These are phyloP conservation scores for Alternaria alternata DNA, from an alignment of 2,329 filamentous ascomycete genomes.

Conservation along the genomic window DNA sequence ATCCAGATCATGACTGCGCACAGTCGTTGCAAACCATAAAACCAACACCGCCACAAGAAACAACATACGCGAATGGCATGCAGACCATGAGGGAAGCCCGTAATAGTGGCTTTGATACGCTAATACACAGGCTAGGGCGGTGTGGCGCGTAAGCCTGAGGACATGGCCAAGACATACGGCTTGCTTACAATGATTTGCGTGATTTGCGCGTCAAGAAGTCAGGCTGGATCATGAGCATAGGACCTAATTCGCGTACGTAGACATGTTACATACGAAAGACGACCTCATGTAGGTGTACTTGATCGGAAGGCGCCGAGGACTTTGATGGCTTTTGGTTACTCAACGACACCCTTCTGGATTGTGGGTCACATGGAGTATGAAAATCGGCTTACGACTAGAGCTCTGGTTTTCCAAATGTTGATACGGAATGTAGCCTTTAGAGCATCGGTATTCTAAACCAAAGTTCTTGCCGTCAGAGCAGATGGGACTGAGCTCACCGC, in stretches of 20 bases:
- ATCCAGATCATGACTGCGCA: not conserved
- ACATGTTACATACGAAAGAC: not conserved
- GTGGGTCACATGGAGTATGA: not conserved
- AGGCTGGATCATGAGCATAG: not conserved
- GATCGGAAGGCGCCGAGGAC: not conserved
- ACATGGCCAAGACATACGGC: conserved; percentile 17
- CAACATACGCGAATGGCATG: not conserved
- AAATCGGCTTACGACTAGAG: not conserved
- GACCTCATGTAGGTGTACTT: too few relatives aligned
- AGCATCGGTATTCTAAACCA: not conserved
- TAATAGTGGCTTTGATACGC: not conserved
- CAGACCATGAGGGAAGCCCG: too few relatives aligned
- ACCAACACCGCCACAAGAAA: not conserved
- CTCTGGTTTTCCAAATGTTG: not conserved
- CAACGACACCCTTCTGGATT: not conserved
- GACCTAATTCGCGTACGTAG: not conserved
- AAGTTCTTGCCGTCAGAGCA: not conserved
- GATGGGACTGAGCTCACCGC: not conserved
- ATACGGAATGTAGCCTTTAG: not conserved
- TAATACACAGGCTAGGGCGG: not conserved
- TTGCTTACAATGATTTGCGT: conserved; percentile 10
- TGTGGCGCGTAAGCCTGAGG: conserved; percentile 6
- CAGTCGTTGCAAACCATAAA: not conserved
- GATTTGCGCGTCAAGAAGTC: not conserved
- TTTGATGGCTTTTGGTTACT: not conserved